Base-by-base conservation (phyloP, 2,329 filamentous ascomycete genomes). In the Fusarium pininemorale region DNA sequence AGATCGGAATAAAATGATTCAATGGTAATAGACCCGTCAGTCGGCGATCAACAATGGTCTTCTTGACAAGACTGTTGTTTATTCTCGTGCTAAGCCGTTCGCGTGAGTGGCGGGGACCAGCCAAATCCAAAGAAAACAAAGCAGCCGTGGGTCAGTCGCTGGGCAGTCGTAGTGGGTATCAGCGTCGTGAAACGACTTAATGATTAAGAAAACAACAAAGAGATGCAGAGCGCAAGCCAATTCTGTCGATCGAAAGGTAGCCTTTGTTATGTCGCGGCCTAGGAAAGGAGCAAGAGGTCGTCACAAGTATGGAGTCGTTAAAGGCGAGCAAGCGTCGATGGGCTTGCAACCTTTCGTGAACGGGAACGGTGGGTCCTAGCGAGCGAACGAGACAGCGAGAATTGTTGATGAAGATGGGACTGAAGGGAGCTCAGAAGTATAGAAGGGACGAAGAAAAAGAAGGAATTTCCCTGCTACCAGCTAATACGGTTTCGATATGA, bases 61-160 rank as follows among this genome's bases (percentile, higher is more conserved):
- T 50, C 48, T 51, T 55, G 61, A 55, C 56, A 53, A 63, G 62
- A 51, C 30, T 63, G 39, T 54, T 69, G 61, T 72, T 69, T 71
- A 67, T 76, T 74, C 67, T 76, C 64, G 63, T 57, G 58, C 50
- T 54, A 63, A 59, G 62, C 60, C 62, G 76, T 75, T 74, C 75
- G 76, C 74, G 76, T 69, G 73, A 45, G 73, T 77, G 66, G 76
- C 59, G 71, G 74, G 72, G 66, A 67, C 65, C 65, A 53, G 64
- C 66, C 65, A 72, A 60, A 62, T 70, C 44, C 68, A 78, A 78
- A 78, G 76, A 78, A 78, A 78, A 78, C 76, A 78, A 78, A 77
- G 62, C 58, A 67, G 53, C 57, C 75, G 69, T 72, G 58, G 60
- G 60, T 72, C 66, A 61, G 63, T 77, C 72, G 72, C 48, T 60